Conservation (phyloP, 169 alveolate genomes). For the Fabrea salina region DNA sequence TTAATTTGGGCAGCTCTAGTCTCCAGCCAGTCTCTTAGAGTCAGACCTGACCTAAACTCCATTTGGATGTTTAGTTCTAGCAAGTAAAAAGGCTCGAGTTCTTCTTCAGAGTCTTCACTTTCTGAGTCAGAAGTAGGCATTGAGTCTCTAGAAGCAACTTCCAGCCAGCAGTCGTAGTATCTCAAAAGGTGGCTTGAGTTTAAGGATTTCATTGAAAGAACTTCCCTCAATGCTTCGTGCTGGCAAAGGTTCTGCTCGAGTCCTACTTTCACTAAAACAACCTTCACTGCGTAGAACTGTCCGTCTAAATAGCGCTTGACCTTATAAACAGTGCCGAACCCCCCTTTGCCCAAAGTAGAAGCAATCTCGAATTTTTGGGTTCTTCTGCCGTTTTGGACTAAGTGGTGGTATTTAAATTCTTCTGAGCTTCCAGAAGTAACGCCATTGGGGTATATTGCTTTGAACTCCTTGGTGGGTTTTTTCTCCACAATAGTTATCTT, state of each 20-base stretch:
- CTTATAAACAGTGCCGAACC: constrained; percentile 66
- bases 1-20: not conserved
- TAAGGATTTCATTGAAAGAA: constrained; percentile 39
- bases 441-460: too few relatives aligned
- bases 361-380: constrained; percentile 38
- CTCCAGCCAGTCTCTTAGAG: constrained; percentile 39
- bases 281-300: constrained; percentile 68
- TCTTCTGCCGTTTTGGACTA: constrained; percentile 40
- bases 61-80: constrained; percentile 59
- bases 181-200: constrained; percentile 51
- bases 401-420: too few relatives aligned
- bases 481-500: too few relatives aligned
- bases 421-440: too few relatives aligned
- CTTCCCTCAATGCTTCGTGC: constrained; percentile 62
- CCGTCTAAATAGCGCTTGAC: constrained; percentile 63
- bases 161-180: constrained; percentile 63
- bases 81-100: not conserved
- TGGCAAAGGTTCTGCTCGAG: constrained; percentile 29
- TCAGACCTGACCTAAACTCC: constrained; percentile 71
- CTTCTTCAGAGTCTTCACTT: not conserved
- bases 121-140: not conserved
- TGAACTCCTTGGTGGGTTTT: too few relatives aligned
- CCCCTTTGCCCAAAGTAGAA: constrained; percentile 69
- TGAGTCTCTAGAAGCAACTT: not conserved
- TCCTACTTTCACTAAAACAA: constrained; percentile 43